Evolutionary conservation across 1,284 basidiomycete genomes (phyloP).

Genomic region (Fomitopsis pinicola): DNA sequence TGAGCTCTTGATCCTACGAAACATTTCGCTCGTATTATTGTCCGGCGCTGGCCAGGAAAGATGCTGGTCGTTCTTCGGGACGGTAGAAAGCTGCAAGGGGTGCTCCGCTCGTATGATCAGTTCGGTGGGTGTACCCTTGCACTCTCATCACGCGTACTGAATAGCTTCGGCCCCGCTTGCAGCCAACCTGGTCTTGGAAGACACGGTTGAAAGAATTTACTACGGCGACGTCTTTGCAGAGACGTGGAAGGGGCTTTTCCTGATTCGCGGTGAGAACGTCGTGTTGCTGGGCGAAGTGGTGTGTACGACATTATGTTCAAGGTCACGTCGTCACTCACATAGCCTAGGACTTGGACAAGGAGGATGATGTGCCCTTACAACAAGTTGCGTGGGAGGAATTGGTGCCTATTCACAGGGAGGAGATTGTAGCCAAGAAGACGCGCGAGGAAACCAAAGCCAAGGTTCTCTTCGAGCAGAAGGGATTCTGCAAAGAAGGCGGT

Average conservation of each 20-base stretch:
- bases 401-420: slow-evolving; percentile 68
- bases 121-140: slow-evolving; percentile 68
- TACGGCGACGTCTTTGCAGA: slow-evolving; percentile 79
- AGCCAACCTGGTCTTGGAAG: slow-evolving; percentile 94
- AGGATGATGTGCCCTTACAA: slow-evolving; percentile 82
- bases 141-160: not conserved
- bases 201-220: slow-evolving; percentile 87
- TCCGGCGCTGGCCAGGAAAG: slow-evolving; percentile 68
- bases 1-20: slow-evolving; percentile 41
- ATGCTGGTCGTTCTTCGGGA: slow-evolving; percentile 97
- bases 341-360: slow-evolving; percentile 83
- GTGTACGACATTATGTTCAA: slow-evolving; percentile 31
- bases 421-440: slow-evolving; percentile 63
- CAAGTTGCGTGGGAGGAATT: slow-evolving; percentile 72
- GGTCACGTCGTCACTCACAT: not conserved
- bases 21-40: slow-evolving; percentile 10
- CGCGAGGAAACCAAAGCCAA: slow-evolving; percentile 72
- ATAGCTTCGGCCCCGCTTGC: not conserved
- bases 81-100: slow-evolving; percentile 94
- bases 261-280: slow-evolving; percentile 98
- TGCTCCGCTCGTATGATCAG: slow-evolving; percentile 96
- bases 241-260: slow-evolving; percentile 82
- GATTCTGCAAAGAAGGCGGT: slow-evolving; percentile 85
- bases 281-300: slow-evolving; percentile 97
- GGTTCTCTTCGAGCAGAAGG: slow-evolving; percentile 72